Evolutionary conservation across 75 land plant genomes (phyloP).

Genomic region (Ceratopteris richardii): DNA sequence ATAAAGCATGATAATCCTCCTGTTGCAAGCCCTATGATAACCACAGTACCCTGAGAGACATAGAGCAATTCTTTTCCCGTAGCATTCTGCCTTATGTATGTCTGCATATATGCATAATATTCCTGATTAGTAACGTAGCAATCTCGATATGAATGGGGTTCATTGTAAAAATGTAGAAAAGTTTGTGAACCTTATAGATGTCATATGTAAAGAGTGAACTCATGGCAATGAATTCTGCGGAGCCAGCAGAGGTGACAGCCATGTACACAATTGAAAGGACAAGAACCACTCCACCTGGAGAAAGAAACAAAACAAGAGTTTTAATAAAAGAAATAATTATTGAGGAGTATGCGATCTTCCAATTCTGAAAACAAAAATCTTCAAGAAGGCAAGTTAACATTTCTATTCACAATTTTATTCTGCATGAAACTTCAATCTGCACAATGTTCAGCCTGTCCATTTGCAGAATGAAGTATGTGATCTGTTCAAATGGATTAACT

Average conservation of each 20-base stretch:
- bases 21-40: neutral
- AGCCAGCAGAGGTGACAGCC: slow-evolving; percentile 4
- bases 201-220: slow-evolving; percentile 4
- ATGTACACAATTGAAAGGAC: neutral
- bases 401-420: too few species aligned
- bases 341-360: too few species aligned
- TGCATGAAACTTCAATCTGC: too few species aligned
- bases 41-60: neutral
- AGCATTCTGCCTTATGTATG: neutral
- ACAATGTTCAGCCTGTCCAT: too few species aligned
- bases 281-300: slow-evolving; percentile 2
- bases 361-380: too few species aligned
- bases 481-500: too few species aligned
- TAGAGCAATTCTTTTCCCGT: neutral
- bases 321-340: too few species aligned
- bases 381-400: too few species aligned
- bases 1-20: slow-evolving; percentile 3
- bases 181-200: neutral
- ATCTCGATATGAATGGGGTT: too few species aligned
- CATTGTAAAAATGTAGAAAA: too few species aligned
- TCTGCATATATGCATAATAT: neutral
- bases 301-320: neutral
- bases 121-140: too few species aligned
- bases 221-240: slow-evolving; percentile 4
- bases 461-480: too few species aligned